Conservation (phyloP, 176 grass and related monocot genomes). For the Rhynchospora breviuscula region DNA sequence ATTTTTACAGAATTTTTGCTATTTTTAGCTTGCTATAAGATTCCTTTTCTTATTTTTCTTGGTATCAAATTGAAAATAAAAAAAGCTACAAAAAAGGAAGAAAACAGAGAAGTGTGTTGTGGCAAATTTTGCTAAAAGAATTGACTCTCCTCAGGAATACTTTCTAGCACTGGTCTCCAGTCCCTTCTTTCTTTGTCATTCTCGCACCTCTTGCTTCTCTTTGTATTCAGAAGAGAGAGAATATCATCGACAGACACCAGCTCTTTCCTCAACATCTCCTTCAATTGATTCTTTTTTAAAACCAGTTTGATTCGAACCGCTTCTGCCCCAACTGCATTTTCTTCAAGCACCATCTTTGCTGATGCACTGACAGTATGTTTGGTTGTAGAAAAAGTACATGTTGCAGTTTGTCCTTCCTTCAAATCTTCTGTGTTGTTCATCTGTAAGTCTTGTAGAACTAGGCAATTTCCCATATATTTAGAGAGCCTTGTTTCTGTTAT, state of each 20-base stretch:
- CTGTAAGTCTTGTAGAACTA: constrained; percentile 30
- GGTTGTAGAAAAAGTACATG: neutral
- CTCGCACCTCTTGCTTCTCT: neutral
- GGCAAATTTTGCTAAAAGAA: constrained; percentile 1
- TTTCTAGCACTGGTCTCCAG: constrained; percentile 33
- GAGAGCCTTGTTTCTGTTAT: neutral
- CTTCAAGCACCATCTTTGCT: constrained; percentile 16
- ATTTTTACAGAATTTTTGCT: neutral
- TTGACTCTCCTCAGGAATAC: constrained; percentile 41
- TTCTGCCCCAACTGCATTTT: constrained; percentile 6
- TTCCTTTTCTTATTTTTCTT: neutral
- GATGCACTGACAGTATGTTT: constrained; percentile 15
- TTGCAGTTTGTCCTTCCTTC: constrained; percentile 9
- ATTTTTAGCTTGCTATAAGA: neutral
- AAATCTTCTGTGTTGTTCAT: constrained; percentile 20
- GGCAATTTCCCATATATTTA: constrained; percentile 40
- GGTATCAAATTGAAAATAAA: neutral
- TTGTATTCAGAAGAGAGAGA: constrained; percentile 19
- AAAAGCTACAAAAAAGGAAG: neutral
- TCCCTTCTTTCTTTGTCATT: neutral
- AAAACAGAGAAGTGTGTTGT: neutral
- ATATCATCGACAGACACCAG: constrained; percentile 20
- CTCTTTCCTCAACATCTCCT: constrained; percentile 29
- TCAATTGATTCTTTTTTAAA: constrained; percentile 31
- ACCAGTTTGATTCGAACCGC: constrained; percentile 36